Conservation (phyloP, 345 rosid species). For the Populus nigra region DNA sequence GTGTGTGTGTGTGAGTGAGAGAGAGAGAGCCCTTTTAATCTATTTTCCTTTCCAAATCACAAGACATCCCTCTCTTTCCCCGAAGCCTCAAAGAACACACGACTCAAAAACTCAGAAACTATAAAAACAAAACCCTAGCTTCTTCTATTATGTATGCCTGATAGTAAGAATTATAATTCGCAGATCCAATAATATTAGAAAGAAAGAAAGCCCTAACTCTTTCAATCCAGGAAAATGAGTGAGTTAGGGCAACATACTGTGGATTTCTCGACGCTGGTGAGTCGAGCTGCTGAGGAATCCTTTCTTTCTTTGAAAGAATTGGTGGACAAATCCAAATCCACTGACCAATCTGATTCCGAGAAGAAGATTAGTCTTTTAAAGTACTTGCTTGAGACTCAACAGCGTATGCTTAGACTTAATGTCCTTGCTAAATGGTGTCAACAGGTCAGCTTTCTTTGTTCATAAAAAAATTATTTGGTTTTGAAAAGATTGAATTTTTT, state of each 20-base stretch:
- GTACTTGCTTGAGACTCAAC: slow-evolving; percentile 78
- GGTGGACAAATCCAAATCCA: slow-evolving; percentile 67
- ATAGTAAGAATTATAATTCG: not conserved
- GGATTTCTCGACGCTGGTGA: slow-evolving; percentile 69
- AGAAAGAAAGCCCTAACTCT: not conserved
- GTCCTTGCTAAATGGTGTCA: slow-evolving; percentile 97
- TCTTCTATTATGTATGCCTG: not conserved
- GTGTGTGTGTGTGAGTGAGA: too few relatives aligned
- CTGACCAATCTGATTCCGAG: slow-evolving; percentile 72
- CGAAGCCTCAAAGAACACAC: not conserved
- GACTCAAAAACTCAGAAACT: not conserved
- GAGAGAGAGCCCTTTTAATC: too few relatives aligned
- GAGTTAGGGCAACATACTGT: slow-evolving; percentile 91
- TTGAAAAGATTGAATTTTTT: not conserved
- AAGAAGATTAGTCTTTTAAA: slow-evolving; percentile 82
- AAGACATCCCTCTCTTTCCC: not conserved
- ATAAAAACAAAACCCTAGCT: not conserved
- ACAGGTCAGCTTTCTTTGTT: slow-evolving; percentile 50
- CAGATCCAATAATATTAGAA: slow-evolving; percentile 1
- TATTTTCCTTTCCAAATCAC: too few relatives aligned
- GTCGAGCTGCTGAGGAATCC: slow-evolving; percentile 84
- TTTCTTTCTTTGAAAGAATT: slow-evolving; percentile 71
- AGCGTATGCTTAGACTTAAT: slow-evolving; percentile 90
- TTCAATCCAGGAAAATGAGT: slow-evolving; percentile 35
- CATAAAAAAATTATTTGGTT: too few relatives aligned